Evolutionary conservation across 2,329 filamentous ascomycete genomes (phyloP), one percentile per base, ranked within the genome.

Genomic region (Microdochium trichocladiopsis): DNA sequence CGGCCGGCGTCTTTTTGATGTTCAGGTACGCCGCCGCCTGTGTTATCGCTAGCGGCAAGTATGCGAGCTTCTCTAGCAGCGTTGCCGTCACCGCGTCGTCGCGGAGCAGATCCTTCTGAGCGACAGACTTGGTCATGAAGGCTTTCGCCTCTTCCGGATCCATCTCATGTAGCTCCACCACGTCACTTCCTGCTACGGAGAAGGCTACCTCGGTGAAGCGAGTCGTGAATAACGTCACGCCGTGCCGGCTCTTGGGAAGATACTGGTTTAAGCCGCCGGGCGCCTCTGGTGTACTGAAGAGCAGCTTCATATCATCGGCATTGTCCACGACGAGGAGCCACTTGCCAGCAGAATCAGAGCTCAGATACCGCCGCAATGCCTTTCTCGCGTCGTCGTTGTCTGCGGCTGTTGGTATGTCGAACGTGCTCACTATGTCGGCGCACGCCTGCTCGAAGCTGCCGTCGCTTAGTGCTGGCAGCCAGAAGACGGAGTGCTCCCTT

Each of bases 261-360:
- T 67, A 67, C 16, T 63, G 43, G 8, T 55, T 51, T 18, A 71
- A 47, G 24, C 58, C 54, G 33, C 33, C 33, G 14, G 33, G 33
- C 18, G 33, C 33, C 14, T 16, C 33, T 28, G 55, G 41, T 6
- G 52, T 10, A 21, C 56, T 56, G 41, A 64, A 61, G 1, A 70
- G 52, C 2, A 72, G 52, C 2, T 65, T 52, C 4, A 48, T 49
- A 52, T 76, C 69, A 51, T 76, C 71, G 16, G 69, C 70, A 50
- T 74, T 76, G 51, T 77, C 72, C n/a, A 76, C 50, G 41, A 77
- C 60, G 41, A 76, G 51, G 1, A 77, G 60, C 73, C 71, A 76
- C 1, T 54, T 53, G 1, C 64, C 60, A 2, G 48, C 53, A 18
- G 36, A 52, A 18, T 62, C 57, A 4, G 55, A 50, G 37, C 62